phyloP scores from a whole-genome alignment of 208 protist species.

The Leishmania martiniquensis region DNA sequence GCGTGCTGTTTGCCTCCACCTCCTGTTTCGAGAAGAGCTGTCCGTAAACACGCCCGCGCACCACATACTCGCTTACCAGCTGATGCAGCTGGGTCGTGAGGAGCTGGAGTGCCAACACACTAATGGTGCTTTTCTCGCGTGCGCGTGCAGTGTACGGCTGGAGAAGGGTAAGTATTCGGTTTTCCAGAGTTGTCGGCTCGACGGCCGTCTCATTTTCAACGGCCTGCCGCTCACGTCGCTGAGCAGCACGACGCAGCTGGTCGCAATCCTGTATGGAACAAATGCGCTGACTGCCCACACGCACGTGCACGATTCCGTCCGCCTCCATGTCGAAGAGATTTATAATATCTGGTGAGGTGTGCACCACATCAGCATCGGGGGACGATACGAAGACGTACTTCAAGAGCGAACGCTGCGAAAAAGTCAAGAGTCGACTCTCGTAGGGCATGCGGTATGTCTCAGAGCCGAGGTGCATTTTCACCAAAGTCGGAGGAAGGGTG shows the following conservation, averaged over 20 bases:
- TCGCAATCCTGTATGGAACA: conserved; percentile 36
- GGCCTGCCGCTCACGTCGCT: not conserved
- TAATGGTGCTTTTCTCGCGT: conserved; percentile 3
- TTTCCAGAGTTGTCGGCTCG: conserved; percentile 27
- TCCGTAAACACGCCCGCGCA: conserved; percentile 66
- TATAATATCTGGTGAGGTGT: not conserved
- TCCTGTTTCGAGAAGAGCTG: conserved; percentile 57
- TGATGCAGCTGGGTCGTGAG: conserved; percentile 58
- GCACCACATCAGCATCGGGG: not conserved
- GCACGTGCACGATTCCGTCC: conserved; percentile 43
- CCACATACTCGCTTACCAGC: conserved; percentile 65
- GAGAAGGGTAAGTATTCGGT: conserved; percentile 21
- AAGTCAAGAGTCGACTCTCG: conserved; percentile 57
- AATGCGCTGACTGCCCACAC: conserved; percentile 29
- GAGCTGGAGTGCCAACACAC: conserved; percentile 34
- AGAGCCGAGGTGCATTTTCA: conserved; percentile 33
- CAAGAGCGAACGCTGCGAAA: conserved; percentile 20
- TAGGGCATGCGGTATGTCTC: conserved; percentile 76
- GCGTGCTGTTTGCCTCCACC: conserved; percentile 36
- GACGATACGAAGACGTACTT: conserved; percentile 7
- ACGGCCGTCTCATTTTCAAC: not conserved
- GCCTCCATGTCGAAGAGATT: conserved; percentile 31
- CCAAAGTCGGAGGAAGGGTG: conserved; percentile 55
- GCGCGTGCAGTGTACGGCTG: conserved; percentile 13
- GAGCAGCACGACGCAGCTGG: conserved; percentile 8